phyloP scores from a whole-genome alignment of 352 stramenopile genomes.

The Phytophthora rubi region DNA sequence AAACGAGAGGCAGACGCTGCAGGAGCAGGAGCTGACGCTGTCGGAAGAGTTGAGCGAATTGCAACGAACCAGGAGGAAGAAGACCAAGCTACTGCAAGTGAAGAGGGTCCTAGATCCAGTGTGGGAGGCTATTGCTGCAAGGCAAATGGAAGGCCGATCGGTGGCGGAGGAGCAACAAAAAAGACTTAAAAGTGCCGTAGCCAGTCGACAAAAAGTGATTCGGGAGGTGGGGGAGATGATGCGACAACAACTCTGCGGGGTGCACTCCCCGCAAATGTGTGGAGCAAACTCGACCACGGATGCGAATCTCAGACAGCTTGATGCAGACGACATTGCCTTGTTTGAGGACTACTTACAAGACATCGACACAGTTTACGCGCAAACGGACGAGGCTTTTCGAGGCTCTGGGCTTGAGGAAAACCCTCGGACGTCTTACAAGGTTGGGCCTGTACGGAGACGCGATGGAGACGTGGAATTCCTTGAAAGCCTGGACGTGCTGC shows the following conservation, averaged over 20 bases:
- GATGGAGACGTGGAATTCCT: constrained; percentile 23
- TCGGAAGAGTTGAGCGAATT: constrained; percentile 7
- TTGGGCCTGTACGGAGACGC: constrained; percentile 6
- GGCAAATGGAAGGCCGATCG: constrained; percentile 19
- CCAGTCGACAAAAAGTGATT: constrained; percentile 7
- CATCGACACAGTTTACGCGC: constrained; percentile 24
- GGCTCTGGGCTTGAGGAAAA: constrained; percentile 8
- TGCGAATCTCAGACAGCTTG: background rate
- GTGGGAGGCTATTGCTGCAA: constrained; percentile 19
- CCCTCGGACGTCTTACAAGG: background rate
- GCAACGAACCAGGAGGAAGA: constrained; percentile 8
- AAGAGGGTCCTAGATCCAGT: background rate
- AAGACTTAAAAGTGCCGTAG: constrained; percentile 9
- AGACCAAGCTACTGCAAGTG: background rate
- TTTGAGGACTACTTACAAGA: constrained; percentile 34
- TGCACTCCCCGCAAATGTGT: background rate
- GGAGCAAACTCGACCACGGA: background rate
- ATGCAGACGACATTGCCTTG: constrained; percentile 17
- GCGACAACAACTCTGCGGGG: background rate
- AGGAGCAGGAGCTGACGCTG: constrained; percentile 15
- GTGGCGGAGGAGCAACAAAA: constrained; percentile 19
- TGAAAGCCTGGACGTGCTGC: constrained; percentile 28
- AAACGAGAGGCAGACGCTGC: constrained; percentile 18
- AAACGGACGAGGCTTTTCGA: constrained; percentile 23
- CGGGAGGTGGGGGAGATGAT: constrained; percentile 7